Evolutionary conservation across 805 yeast genomes (phyloP), one percentile per base, ranked within the genome.

Genomic region (Kazachstania psychrophila): DNA sequence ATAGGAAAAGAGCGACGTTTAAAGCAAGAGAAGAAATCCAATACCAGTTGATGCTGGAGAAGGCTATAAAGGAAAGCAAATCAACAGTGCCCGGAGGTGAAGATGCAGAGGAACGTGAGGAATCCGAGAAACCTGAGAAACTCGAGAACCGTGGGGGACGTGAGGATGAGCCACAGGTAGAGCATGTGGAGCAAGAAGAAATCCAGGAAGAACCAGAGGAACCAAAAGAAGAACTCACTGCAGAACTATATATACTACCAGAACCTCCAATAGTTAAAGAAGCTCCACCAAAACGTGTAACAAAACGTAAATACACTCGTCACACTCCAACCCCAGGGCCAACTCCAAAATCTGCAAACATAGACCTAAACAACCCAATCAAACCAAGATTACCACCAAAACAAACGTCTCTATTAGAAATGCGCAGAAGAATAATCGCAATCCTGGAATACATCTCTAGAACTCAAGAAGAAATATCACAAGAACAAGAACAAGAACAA

Each of bases 361-460:
- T 74, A 24, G 70, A 72, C 23, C 70, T 76, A 28, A 75, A 71
- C 43, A 83, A 79, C 54, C 82, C 89, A 2, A 78, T 85, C 32
- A 81, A 76, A 47, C 96, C 97, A 11, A 73, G 95, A 38, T 65
- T 77, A 30, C 96, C 95, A 6, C 79, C 79, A 40, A 77, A 77
- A 15, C 72, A 85, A 37, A 73, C 83, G 3, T 73, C 87, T 3
- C 59, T 88, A 42, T 72, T 73, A 47, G 98, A 89, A 57, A 80
- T 89, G 84, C 73, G 87, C 39, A 77, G 85, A 51, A 71, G 98
- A 41, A 82, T 87, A 2, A 80, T 85, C 2, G 94, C 96, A 1
- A 89, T 89, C 15, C 63, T 89, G 48, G 97, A 92, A 60, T 92
- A 88, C 69, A 72, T 89, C 18, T 85, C 88, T 10, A 69, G 95